These are phyloP conservation scores for Sergeia podlipaevii DNA, from an alignment of 208 protist genomes.

Conservation along the genomic window DNA sequence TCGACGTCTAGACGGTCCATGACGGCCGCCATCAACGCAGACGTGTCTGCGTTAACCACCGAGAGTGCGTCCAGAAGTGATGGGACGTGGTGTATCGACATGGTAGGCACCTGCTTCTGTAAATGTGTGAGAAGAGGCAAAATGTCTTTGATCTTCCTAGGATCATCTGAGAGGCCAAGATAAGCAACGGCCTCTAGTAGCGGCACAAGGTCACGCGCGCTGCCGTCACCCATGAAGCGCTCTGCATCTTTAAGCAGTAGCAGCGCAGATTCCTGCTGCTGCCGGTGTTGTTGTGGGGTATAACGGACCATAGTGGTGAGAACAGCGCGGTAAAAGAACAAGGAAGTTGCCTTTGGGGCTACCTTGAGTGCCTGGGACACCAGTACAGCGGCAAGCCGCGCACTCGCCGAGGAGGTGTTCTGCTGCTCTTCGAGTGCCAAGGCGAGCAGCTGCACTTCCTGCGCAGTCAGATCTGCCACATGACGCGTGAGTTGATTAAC, in stretches of 20 bases:
- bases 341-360: conserved; percentile 25
- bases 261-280: too few species aligned
- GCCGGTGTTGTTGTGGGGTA: conserved; percentile 13
- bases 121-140: conserved; percentile 26
- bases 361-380: conserved; percentile 27
- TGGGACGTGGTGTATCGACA: conserved; percentile 50
- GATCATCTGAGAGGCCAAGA: too few species aligned
- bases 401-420: conserved; percentile 52
- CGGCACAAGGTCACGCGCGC: too few species aligned
- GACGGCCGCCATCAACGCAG: conserved; percentile 41
- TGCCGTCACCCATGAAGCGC: too few species aligned
- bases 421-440: conserved; percentile 59
- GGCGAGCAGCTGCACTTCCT: conserved; percentile 51
- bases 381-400: conserved; percentile 41
- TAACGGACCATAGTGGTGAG: conserved; percentile 26
- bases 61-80: conserved; percentile 67
- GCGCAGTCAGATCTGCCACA: conserved; percentile 28
- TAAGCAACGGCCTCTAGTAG: too few species aligned
- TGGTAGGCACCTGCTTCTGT: conserved; percentile 24
- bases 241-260: too few species aligned
- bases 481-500: conserved; percentile 52
- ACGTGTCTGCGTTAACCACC: conserved; percentile 47
- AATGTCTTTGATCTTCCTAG: too few species aligned
- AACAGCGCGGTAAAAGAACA: conserved; percentile 56
- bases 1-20: conserved; percentile 60